Conservation (phyloP, 257 asterid species). For the Haberlea rhodopensis region DNA sequence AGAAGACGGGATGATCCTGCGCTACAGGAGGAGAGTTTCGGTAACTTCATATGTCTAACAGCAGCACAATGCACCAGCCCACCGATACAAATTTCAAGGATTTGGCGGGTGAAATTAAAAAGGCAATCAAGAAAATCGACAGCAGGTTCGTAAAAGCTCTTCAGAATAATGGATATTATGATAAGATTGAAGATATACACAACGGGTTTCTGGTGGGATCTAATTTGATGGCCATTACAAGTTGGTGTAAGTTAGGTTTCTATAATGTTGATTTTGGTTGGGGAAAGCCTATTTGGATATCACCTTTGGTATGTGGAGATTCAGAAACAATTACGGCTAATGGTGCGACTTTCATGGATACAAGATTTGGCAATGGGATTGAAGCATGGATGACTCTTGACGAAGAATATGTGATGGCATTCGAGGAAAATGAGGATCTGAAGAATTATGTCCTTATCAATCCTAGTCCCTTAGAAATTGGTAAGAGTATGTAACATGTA, state of each 20-base stretch:
- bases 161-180: conserved; percentile 6
- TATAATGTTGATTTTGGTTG: conserved; percentile 1
- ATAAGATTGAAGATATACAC: too few species aligned
- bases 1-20: conserved; percentile 23
- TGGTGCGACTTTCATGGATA: neutral
- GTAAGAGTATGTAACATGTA: too few species aligned
- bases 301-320: neutral
- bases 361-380: too few species aligned
- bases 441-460: neutral
- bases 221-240: neutral
- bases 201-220: neutral
- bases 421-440: neutral
- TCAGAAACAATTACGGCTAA: neutral
- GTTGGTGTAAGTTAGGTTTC: conserved; percentile 26
- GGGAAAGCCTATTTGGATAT: conserved; percentile 1
- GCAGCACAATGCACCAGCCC: conserved; percentile 1
- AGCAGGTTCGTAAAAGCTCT: neutral
- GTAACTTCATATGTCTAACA: conserved; percentile 16
- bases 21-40: conserved; percentile 25
- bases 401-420: neutral
- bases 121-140: conserved; percentile 13
- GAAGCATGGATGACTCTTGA: neutral
- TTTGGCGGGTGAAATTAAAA: conserved; percentile 17
- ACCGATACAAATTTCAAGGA: too few species aligned
- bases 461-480: neutral